Base-by-base conservation (phyloP, 331 rosid genomes). In the Malus hybrid region DNA sequence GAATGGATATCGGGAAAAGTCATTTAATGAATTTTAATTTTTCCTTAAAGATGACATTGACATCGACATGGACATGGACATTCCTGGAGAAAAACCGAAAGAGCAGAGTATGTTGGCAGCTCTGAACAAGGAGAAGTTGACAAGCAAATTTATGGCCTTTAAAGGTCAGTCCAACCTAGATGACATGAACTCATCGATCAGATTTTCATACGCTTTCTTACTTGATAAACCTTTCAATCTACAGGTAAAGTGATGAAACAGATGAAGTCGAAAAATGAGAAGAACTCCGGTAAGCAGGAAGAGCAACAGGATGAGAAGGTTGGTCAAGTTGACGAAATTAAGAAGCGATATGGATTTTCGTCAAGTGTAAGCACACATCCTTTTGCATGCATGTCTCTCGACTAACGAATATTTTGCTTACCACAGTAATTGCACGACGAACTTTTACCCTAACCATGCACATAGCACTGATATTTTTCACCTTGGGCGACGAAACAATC, bases 161-260 rank as follows among this genome's bases (percentile, higher is more conserved):
- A 94, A 94, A 88, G 97, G 99, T 92, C 44, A 69, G 84, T 76
- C 48, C 42, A 56, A 70, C 10, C 13, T 62, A 50, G 16, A 52
- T 28, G 24, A 9, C 6, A 22, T 33, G 31, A 6, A 39, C 11
- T 20, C 42, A 11, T 36, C n/a, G 6, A 31, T 34, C 15, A 36
- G 31, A 36, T 54, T 77, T 77, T n/a, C 68, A 22, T 27, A 5
- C 2, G 54, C 65, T 12, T 42, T 29, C 22, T 79, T 73, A 77
- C 56, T 55, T 59, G 61, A 10, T 79, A 33, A 71, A 48, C 28
- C 22, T 54, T 63, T 10, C 46, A 69, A 79, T 76, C 18, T 72
- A 50, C 90, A 94, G 99, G 99, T 77, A 94, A 81, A 80, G 74
- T 73, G n/a, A 2, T 92, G 74, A 94, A 83, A 84, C 95, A 94